phyloP scores from a whole-genome alignment of 371 early-diverging fungal species.

The Mucor piriformis region DNA sequence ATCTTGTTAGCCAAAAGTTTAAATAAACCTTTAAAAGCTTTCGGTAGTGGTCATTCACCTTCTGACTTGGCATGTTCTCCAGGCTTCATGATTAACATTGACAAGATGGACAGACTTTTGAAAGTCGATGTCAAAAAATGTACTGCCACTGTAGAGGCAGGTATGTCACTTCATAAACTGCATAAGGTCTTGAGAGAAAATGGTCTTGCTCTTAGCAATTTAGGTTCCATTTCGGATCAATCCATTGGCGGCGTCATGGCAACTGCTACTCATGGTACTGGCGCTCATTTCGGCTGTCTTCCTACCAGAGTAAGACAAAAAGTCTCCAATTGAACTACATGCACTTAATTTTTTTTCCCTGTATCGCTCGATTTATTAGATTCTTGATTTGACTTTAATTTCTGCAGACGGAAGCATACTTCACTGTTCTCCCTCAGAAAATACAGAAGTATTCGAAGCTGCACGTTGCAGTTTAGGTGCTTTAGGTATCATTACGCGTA shows the following conservation, averaged over 20 bases:
- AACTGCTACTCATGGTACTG: conserved; percentile 86
- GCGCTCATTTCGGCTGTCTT: conserved; percentile 68
- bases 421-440: conserved; percentile 48
- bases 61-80: conserved; percentile 79
- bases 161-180: conserved; percentile 69
- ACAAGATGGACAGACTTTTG: conserved; percentile 64
- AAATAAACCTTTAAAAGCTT: conserved; percentile 61
- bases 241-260: conserved; percentile 77
- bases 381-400: conserved; percentile 62
- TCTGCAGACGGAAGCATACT: conserved; percentile 59
- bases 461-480: conserved; percentile 79
- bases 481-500: conserved; percentile 74
- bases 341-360: no score
- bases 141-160: conserved; percentile 72
- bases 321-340: no score
- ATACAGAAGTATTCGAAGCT: conserved; percentile 66
- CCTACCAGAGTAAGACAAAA: conserved; percentile 70
- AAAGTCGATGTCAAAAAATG: conserved; percentile 47
- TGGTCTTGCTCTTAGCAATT: conserved; percentile 70
- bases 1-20: conserved; percentile 47
- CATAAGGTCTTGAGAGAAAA: conserved; percentile 61
- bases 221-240: conserved; percentile 88
- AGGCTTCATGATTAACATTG: conserved; percentile 73
- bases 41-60: conserved; percentile 84
- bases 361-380: conserved; percentile 26